These are phyloP conservation scores for Boletus rubroflammeus DNA, from an alignment of 768 basidiomycete species.

Conservation along the genomic window DNA sequence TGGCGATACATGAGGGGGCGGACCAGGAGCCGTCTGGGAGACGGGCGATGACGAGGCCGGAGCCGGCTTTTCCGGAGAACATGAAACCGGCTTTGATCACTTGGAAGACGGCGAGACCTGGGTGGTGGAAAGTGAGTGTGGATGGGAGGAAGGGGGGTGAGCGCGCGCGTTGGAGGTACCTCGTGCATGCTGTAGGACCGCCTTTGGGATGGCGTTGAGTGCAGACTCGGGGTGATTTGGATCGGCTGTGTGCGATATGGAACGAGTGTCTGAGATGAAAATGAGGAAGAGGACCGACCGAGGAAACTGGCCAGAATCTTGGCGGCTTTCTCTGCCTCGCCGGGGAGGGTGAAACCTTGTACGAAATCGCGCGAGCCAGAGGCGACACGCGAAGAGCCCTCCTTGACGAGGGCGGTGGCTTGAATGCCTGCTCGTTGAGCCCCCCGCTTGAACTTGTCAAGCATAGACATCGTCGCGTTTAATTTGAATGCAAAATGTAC, in stretches of 20 bases:
- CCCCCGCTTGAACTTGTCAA: slow-evolving; percentile 77
- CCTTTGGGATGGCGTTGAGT: slow-evolving; percentile 91
- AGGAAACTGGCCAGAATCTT: slow-evolving; percentile 88
- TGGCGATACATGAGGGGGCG: slow-evolving; percentile 95
- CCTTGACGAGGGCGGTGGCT: slow-evolving; percentile 70
- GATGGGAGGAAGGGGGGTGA: not conserved
- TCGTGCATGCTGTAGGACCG: slow-evolving; percentile 83
- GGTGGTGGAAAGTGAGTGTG: not conserved
- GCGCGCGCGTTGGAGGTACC: slow-evolving; percentile 44
- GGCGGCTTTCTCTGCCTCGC: slow-evolving; percentile 92
- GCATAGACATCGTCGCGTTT: slow-evolving; percentile 45
- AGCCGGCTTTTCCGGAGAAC: slow-evolving; percentile 93
- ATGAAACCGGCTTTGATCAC: slow-evolving; percentile 93
- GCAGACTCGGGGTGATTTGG: slow-evolving; percentile 85
- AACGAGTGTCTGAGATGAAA: not conserved
- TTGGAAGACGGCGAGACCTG: slow-evolving; percentile 92
- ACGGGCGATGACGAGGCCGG: slow-evolving; percentile 88
- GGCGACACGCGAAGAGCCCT: slow-evolving; percentile 64
- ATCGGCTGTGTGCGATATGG: slow-evolving; percentile 53
- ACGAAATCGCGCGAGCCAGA: slow-evolving; percentile 75
- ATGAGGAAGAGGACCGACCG: slow-evolving; percentile 44
- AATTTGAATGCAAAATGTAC: not conserved
- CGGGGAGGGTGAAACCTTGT: slow-evolving; percentile 84
- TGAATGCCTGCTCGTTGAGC: slow-evolving; percentile 81
- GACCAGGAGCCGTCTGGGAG: slow-evolving; percentile 96